phyloP scores from a whole-genome alignment of 75 land plant species.

The Cupressus sempervirens region DNA sequence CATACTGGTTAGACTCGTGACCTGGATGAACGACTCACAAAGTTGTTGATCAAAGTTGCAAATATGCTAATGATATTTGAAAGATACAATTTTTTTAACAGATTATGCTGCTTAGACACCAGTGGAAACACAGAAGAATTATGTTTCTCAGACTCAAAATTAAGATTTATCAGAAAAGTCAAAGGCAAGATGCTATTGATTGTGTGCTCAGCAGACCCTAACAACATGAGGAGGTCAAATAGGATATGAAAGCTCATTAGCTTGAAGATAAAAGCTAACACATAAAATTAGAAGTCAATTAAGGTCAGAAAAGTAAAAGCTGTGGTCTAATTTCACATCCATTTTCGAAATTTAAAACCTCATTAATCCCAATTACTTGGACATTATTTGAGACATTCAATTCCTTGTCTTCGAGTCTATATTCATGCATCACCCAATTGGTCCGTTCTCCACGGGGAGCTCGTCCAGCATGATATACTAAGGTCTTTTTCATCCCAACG shows the following conservation, averaged over 20 bases:
- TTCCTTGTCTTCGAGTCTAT: slow-evolving; percentile 13
- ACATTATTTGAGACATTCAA: neutral
- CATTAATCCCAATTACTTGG: neutral
- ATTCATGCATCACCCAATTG: slow-evolving; percentile 16
- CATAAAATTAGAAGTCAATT: neutral
- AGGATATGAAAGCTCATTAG: neutral
- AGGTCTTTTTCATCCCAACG: slow-evolving; percentile 22
- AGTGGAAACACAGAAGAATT: neutral
- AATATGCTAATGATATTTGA: no score
- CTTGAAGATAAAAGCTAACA: neutral
- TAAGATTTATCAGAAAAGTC: neutral
- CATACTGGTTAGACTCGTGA: neutral
- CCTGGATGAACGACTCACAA: neutral
- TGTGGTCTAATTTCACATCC: neutral
- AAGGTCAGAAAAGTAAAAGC: neutral
- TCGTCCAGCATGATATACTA: slow-evolving; percentile 7
- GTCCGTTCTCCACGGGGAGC: slow-evolving; percentile 14
- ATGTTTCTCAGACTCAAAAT: neutral
- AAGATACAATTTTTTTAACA: no score
- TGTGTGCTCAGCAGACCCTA: neutral
- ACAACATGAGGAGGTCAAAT: neutral
- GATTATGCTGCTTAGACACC: neutral
- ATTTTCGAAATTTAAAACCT: neutral
- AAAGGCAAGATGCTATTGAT: neutral
- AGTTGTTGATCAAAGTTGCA: neutral